A percentile compares a stretch with the other conserved stretches of the same genome.
Evolutionary conservation across 202 grass and related monocot genomes (phyloP).

Genomic region (Cymbopogon flexuosus): DNA sequence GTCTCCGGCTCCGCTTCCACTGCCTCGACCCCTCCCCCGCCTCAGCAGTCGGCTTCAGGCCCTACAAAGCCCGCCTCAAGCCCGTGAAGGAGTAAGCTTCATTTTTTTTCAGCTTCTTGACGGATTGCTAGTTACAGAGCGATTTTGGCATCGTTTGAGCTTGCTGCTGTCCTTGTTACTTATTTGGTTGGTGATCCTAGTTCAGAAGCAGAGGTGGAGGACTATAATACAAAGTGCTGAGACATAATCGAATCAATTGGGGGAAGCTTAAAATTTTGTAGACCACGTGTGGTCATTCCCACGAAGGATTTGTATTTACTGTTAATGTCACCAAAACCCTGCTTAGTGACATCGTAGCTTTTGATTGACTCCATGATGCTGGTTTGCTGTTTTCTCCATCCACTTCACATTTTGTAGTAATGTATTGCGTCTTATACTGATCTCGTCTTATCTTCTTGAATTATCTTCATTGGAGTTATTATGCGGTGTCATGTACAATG

Average conservation of each 20-base stretch:
- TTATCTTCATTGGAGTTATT: neutral
- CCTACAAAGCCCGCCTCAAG: conserved; percentile 4
- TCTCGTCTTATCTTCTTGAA: neutral
- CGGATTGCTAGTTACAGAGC: neutral
- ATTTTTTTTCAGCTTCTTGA: neutral
- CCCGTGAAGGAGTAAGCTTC: conserved; percentile 33
- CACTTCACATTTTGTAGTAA: neutral
- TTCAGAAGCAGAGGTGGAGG: conserved; percentile 1
- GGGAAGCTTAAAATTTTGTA: conserved; percentile 8
- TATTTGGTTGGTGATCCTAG: conserved; percentile 24
- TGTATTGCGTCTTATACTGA: neutral
- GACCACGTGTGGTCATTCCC: conserved; percentile 19
- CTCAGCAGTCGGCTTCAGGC: neutral
- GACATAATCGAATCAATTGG: conserved; percentile 13
- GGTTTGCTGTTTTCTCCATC: neutral
- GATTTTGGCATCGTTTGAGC: neutral
- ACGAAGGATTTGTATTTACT: conserved; percentile 21
- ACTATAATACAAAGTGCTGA: neutral
- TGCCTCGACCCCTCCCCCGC: neutral
- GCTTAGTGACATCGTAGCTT: neutral
- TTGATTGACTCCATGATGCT: neutral
- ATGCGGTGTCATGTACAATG: neutral
- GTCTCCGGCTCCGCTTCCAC: neutral
- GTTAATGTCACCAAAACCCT: conserved; percentile 4
- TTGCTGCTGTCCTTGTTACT: neutral